A percentile compares a stretch with the other conserved stretches of the same genome.
Evolutionary conservation across 768 basidiomycete genomes (phyloP).

Genomic region (Mycena haematopus): DNA sequence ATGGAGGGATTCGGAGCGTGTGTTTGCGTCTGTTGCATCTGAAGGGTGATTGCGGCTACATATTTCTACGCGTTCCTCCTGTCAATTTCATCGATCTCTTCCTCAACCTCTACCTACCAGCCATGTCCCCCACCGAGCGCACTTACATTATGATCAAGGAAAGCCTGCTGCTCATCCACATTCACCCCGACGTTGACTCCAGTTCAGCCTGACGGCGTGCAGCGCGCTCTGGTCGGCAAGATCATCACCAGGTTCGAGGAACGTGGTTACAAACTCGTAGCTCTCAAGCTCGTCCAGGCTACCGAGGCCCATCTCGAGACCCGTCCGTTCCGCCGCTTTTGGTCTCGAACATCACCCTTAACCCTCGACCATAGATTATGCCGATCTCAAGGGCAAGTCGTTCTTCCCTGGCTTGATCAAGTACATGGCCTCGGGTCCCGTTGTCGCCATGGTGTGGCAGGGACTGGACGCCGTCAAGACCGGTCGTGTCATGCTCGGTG

Average conservation of each 20-base stretch:
- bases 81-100: slow-evolving; percentile 3
- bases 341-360: slow-evolving; percentile 27
- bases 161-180: slow-evolving; percentile 9
- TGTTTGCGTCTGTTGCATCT: not conserved
- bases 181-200: slow-evolving; percentile 11
- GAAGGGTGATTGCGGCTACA: not conserved
- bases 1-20: slow-evolving; percentile 13
- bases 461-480: slow-evolving; percentile 95
- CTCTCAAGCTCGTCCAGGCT: slow-evolving; percentile 89
- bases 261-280: slow-evolving; percentile 97
- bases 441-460: slow-evolving; percentile 95
- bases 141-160: slow-evolving; percentile 99
- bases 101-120: slow-evolving; percentile 34
- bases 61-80: not conserved
- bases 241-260: slow-evolving; percentile 97
- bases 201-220: slow-evolving; percentile 95
- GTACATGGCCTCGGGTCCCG: slow-evolving; percentile 96
- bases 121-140: slow-evolving; percentile 81
- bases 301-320: slow-evolving; percentile 87
- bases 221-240: slow-evolving; percentile 92
- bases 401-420: slow-evolving; percentile 98
- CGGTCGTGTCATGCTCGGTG: slow-evolving; percentile 93
- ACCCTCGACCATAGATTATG: slow-evolving; percentile 73
- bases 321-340: slow-evolving; percentile 52
- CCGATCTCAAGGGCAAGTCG: slow-evolving; percentile 89